Evolutionary conservation across 1,284 basidiomycete genomes (phyloP).

Genomic region (Rhodotorula sp.): DNA sequence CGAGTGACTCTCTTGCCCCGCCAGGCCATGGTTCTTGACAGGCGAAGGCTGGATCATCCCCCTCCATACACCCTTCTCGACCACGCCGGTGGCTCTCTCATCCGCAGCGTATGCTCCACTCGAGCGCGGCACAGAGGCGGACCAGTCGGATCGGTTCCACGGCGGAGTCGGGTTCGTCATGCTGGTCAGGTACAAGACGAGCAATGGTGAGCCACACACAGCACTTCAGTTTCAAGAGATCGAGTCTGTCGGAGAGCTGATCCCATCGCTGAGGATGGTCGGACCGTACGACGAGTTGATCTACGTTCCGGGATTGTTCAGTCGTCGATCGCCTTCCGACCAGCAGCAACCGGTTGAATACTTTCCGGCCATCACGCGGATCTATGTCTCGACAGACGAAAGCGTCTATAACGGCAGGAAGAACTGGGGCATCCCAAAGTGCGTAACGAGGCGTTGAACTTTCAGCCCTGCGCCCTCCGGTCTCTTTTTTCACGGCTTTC

Average conservation of each 20-base stretch:
- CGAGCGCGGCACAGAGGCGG: constrained; percentile 13
- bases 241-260: too few species aligned
- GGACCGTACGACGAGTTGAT: constrained; percentile 41
- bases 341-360: constrained; percentile 1
- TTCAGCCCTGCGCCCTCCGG: too few species aligned
- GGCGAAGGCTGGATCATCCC: constrained; percentile 29
- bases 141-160: constrained; percentile 15
- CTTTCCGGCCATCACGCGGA: constrained; percentile 27
- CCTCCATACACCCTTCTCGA: constrained; percentile 18
- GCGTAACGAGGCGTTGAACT: neutral
- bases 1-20: too few species aligned
- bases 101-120: constrained; percentile 9
- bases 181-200: constrained; percentile 16
- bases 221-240: neutral
- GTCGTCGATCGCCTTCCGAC: neutral
- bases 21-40: constrained; percentile 21
- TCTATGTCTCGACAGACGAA: constrained; percentile 39
- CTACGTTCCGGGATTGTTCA: constrained; percentile 35
- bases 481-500: too few species aligned
- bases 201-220: neutral
- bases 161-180: constrained; percentile 26
- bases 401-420: constrained; percentile 26
- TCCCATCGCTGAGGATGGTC: neutral
- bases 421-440: constrained; percentile 40
- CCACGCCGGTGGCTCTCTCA: constrained; percentile 6